These are phyloP conservation scores for Neofusicoccum sp. DNA, from an alignment of 2,329 filamentous ascomycete species.

Conservation along the genomic window DNA sequence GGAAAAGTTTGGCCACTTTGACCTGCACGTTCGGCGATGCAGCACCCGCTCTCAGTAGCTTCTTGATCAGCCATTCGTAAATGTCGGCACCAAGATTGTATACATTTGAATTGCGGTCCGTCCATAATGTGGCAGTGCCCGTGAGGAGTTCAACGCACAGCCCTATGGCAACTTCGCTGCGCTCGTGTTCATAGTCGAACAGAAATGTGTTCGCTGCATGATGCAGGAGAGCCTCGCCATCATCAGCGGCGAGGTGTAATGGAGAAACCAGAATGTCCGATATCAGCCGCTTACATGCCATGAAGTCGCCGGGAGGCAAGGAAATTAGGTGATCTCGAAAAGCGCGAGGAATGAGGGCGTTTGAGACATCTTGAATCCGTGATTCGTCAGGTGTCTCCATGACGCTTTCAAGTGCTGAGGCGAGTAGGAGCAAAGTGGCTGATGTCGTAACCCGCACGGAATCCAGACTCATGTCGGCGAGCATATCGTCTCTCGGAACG, in stretches of 20 bases:
- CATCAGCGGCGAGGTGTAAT: slow-evolving; percentile 27
- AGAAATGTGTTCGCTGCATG: slow-evolving; percentile 47
- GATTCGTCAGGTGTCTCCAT: background rate
- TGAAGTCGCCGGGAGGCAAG: slow-evolving; percentile 20
- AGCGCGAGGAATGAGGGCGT: slow-evolving; percentile 12
- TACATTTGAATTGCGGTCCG: slow-evolving; percentile 55
- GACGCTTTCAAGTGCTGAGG: slow-evolving; percentile 4
- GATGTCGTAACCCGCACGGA: slow-evolving; percentile 2
- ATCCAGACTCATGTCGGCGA: slow-evolving; percentile 21
- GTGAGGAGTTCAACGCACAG: slow-evolving; percentile 67
- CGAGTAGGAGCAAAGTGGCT: slow-evolving; percentile 18
- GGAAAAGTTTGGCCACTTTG: slow-evolving; percentile 65
- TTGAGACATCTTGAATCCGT: background rate
- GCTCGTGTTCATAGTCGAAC: slow-evolving; percentile 60
- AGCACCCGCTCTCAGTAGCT: slow-evolving; percentile 63
- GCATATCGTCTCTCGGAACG: slow-evolving; percentile 48
- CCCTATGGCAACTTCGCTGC: slow-evolving; percentile 70
- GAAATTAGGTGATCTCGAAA: slow-evolving; percentile 20
- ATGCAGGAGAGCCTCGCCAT: slow-evolving; percentile 47
- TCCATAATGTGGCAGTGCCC: slow-evolving; percentile 64
- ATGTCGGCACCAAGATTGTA: slow-evolving; percentile 69
- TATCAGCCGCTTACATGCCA: slow-evolving; percentile 20
- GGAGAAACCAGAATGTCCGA: slow-evolving; percentile 20
- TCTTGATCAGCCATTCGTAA: slow-evolving; percentile 74
- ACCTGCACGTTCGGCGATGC: slow-evolving; percentile 69